phyloP scores from a whole-genome alignment of 106 monocot genomes.

The Cymbidium sinense region DNA sequence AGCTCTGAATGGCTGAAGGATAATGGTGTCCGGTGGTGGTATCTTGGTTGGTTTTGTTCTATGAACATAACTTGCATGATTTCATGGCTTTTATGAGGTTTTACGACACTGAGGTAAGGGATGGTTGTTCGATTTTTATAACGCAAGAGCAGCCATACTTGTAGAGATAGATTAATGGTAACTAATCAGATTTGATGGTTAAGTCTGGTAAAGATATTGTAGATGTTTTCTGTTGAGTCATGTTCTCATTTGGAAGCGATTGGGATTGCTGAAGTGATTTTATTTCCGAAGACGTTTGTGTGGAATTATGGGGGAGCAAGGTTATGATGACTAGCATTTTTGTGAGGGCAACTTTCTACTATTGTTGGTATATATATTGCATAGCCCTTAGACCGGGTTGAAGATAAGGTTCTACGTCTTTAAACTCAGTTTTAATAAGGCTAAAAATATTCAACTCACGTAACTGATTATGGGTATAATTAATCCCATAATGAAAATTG shows the following conservation, averaged over 20 bases:
- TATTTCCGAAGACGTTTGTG: constrained; percentile 8
- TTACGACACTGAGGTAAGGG: neutral
- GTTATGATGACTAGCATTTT: constrained; percentile 5
- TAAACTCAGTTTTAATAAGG: no score
- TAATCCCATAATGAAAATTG: no score
- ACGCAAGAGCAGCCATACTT: neutral
- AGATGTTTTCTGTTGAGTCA: constrained; percentile 2
- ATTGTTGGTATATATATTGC: no score
- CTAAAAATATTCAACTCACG: no score
- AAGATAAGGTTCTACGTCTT: no score
- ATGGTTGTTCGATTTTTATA: constrained; percentile 5
- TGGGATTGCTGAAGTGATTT: neutral
- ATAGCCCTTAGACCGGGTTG: no score
- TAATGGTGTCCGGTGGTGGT: neutral
- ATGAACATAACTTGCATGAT: neutral
- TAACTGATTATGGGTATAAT: no score
- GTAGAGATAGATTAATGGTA: neutral
- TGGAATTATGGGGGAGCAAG: constrained; percentile 7
- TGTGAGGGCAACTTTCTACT: neutral
- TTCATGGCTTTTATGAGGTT: constrained; percentile 5
- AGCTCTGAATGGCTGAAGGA: neutral
- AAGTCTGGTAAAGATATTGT: neutral
- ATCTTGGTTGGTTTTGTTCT: neutral
- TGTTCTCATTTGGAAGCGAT: neutral
- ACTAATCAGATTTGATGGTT: neutral